phyloP scores from a whole-genome alignment of 2,329 filamentous ascomycete species.

The Sphaerulina vaccinii region DNA sequence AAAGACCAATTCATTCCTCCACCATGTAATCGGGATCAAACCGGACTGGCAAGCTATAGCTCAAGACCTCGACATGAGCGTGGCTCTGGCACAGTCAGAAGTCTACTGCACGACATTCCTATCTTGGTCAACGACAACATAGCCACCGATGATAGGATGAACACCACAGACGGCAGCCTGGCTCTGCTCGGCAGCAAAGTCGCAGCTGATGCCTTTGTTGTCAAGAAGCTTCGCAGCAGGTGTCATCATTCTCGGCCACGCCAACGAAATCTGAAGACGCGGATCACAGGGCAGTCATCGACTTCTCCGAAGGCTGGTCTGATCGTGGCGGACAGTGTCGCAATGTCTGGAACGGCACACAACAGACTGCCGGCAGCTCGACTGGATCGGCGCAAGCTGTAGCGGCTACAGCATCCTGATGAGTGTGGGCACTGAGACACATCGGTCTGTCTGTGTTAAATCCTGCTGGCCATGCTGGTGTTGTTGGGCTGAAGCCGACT shows the following conservation, averaged over 20 bases:
- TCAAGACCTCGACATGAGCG: constrained; percentile 41
- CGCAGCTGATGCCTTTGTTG: constrained; percentile 14
- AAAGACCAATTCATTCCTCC: constrained; percentile 6
- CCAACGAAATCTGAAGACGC: constrained; percentile 21
- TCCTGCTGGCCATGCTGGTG: constrained; percentile 14
- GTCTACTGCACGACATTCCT: constrained; percentile 43
- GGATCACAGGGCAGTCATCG: constrained; percentile 4
- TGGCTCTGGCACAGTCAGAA: constrained; percentile 36
- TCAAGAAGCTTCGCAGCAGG: constrained; percentile 20
- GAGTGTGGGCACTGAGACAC: constrained; percentile 21
- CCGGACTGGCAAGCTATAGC: constrained; percentile 26
- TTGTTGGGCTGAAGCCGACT: constrained; percentile 23
- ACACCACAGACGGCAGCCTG: constrained; percentile 19
- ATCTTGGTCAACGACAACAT: constrained; percentile 40
- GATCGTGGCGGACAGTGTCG: constrained; percentile 17
- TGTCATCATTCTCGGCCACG: constrained; percentile 19
- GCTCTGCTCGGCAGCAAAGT: constrained; percentile 20
- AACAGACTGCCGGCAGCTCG: constrained; percentile 14
- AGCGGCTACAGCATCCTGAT: constrained; percentile 38
- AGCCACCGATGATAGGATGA: constrained; percentile 19
- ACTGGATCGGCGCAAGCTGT: constrained; percentile 14
- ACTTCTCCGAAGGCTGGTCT: constrained; percentile 14
- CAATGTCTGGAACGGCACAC: constrained; percentile 15
- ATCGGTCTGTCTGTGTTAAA: not conserved
- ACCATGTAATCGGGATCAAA: constrained; percentile 16